Evolutionary conservation across 225 moss, liverwort and hornwort genomes (phyloP).

Genomic region (Rhytidiadelphus loreus): DNA sequence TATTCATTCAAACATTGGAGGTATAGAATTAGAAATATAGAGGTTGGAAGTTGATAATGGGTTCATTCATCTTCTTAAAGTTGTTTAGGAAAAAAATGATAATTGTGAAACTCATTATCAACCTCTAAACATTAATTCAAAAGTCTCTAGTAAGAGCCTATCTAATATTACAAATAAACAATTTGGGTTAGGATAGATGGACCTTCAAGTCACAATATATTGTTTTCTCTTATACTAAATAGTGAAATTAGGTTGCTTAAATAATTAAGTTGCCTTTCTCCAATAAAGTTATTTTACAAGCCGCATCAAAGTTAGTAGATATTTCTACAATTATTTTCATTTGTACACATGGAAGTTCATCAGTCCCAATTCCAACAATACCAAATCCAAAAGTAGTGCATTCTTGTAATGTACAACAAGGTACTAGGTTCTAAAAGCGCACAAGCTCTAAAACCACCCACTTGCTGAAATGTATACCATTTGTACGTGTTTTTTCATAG

Average conservation of each 20-base stretch:
- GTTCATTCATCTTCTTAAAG: no score
- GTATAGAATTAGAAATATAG: neutral
- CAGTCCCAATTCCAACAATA: neutral
- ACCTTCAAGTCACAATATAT: neutral
- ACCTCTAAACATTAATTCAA: neutral
- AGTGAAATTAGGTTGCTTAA: neutral
- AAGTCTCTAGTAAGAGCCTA: neutral
- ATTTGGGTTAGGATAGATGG: neutral
- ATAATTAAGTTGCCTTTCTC: neutral
- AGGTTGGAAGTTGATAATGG: neutral
- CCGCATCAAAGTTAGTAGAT: neutral
- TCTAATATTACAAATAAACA: neutral
- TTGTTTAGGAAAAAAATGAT: no score
- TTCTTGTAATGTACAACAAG: no score
- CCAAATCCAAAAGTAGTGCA: neutral
- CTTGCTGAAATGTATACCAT: no score
- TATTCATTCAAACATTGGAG: neutral
- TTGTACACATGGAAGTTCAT: neutral
- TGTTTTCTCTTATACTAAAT: neutral
- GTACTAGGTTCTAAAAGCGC: no score
- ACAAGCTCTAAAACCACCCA: no score
- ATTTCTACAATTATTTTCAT: neutral
- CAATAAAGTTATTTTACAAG: neutral
- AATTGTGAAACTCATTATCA: neutral
- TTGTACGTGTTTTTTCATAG: no score